A percentile compares a stretch with the other conserved stretches of the same genome.
Evolutionary conservation across 306 rosid genomes (phyloP).

Genomic region (Cucumis sativus): Cucumber_9930_V3 NC_026656.2:6271001-6271500

Average conservation of each 20-base stretch:
- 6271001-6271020: constrained; percentile 20
- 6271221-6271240: constrained; percentile 27
- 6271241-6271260: constrained; percentile 15
- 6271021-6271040: neutral
- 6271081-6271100: constrained; percentile 22
- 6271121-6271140: constrained; percentile 21
- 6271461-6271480: constrained; percentile 26
- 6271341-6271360: constrained; percentile 25
- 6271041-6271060: neutral
- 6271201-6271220: constrained; percentile 25
- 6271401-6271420: constrained; percentile 46
- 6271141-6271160: constrained; percentile 30
- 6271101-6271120: constrained; percentile 19
- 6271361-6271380: constrained; percentile 22
- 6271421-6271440: constrained; percentile 19
- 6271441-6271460: constrained; percentile 18
- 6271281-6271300: constrained; percentile 23
- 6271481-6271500: constrained; percentile 16
- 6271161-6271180: constrained; percentile 37
- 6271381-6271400: constrained; percentile 18
- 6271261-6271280: constrained; percentile 21
- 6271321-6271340: constrained; percentile 78
- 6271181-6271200: constrained; percentile 21
- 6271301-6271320: constrained; percentile 45
- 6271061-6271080: constrained; percentile 25